Evolutionary conservation across 306 rosid species (phyloP), one percentile per base, ranked within the genome.

Genomic region (Quercus berberidifolia): DNA sequence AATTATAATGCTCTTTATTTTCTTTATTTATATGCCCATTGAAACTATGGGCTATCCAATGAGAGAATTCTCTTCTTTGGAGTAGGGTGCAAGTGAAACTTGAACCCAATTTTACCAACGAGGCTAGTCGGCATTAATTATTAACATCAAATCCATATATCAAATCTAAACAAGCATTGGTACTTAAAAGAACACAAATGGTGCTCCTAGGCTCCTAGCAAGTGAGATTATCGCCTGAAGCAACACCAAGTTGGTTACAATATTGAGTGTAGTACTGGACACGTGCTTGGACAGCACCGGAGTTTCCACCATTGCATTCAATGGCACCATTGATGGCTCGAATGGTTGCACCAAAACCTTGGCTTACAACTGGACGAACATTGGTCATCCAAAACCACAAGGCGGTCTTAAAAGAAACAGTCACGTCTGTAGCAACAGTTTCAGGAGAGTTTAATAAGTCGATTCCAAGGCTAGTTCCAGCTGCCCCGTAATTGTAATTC

Each of bases 401-500:
- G 2, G 90, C 98, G 0, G 97, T 86, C 88, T 92, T 89, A 78
- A 94, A 94, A 2, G 97, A 71, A 69, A 94, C 78, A 0, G 84
- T 33, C 0, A 87, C 74, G 60, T 91, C 88, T 18, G 79, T 86
- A 15, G 91, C 94, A 51, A 91, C 97, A 0, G 87, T 89, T 75
- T 94, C 94, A 0, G 98, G 97, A 1, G 87, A 68, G 64, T 92
- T 91, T 25, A 94, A 52, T 5, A 94, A 94, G 21, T 94, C 97
- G 4, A 92, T 91, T 0, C 80, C 83, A 0, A 72, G 88, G 83
- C 35, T 74, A 14, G 86, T n/a, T 35, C 98, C 97, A 0, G 94
- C 93, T 0, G 94, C 90, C 1, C 97, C 97, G 3, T 94, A 94
- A 75, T 94, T 92, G 86, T 68, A 89, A 90, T 94, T 94, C 98